Evolutionary conservation across 371 early-diverging fungal genomes (phyloP).

Genomic region (Mucor racemosus): DNA sequence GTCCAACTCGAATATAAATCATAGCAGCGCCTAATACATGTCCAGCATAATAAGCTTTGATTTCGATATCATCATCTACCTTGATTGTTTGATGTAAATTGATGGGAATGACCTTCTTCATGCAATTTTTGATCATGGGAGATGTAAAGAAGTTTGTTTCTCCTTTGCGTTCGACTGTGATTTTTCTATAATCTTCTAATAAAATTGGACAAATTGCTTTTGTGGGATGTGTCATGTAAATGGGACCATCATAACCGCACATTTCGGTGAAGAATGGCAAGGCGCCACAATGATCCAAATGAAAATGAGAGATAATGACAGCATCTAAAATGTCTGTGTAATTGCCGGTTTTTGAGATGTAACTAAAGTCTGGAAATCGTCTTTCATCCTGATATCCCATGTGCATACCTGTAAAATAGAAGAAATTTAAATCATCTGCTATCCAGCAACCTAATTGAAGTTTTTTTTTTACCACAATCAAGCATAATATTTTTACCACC

Average conservation of each 20-base stretch:
- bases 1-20: constrained; percentile 86
- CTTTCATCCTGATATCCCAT: constrained; percentile 98
- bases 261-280: constrained; percentile 96
- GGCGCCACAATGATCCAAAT: constrained; percentile 98
- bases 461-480: constrained; percentile 77
- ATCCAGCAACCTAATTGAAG: not conserved
- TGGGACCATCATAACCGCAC: constrained; percentile 93
- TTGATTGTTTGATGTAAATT: constrained; percentile 87
- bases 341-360: constrained; percentile 84
- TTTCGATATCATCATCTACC: constrained; percentile 83
- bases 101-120: constrained; percentile 91
- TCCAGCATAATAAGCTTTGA: constrained; percentile 96
- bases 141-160: constrained; percentile 88
- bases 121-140: constrained; percentile 84
- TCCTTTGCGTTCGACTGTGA: constrained; percentile 84
- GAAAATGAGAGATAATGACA: constrained; percentile 95
- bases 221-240: constrained; percentile 97
- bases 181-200: constrained; percentile 92
- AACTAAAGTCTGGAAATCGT: constrained; percentile 98
- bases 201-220: constrained; percentile 93
- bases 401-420: constrained; percentile 76
- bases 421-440: not conserved
- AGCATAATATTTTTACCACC: constrained; percentile 94
- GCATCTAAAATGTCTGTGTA: constrained; percentile 89
- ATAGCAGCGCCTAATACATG: constrained; percentile 99